A percentile compares a stretch with the other conserved stretches of the same genome.
phyloP scores from a whole-genome alignment of 208 protist genomes.

The Leishmania braziliensis region DNA sequence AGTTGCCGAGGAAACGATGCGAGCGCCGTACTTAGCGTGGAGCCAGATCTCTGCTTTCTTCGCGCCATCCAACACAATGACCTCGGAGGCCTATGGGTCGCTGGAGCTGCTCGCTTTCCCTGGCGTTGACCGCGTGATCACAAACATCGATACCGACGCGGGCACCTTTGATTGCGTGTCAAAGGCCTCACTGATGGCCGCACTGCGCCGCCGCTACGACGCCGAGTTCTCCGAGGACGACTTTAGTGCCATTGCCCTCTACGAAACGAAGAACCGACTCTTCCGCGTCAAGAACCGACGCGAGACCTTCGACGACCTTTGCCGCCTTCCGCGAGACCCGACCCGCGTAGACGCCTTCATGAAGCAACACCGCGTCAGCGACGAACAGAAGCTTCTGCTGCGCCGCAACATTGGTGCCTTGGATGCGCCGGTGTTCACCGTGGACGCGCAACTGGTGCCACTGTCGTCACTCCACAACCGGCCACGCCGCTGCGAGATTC shows the following conservation, averaged over 20 bases:
- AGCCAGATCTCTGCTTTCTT: conserved; percentile 85
- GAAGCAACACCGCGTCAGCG: conserved; percentile 23
- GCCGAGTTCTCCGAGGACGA: conserved; percentile 41
- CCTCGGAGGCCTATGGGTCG: conserved; percentile 79
- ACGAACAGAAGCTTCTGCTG: conserved; percentile 36
- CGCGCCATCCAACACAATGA: conserved; percentile 40
- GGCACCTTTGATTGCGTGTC: conserved; percentile 74
- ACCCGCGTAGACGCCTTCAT: conserved; percentile 33
- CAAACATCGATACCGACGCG: conserved; percentile 63
- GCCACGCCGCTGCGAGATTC: conserved; percentile 24
- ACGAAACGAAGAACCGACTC: conserved; percentile 36
- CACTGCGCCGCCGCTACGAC: conserved; percentile 33
- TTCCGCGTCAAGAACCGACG: conserved; percentile 37
- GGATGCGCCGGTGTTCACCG: conserved; percentile 57
- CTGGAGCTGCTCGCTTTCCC: conserved; percentile 87
- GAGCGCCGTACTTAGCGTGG: conserved; percentile 88
- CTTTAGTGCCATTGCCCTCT: conserved; percentile 41
- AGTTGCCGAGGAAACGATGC: conserved; percentile 56
- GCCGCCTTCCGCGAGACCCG: conserved; percentile 29
- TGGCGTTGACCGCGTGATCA: conserved; percentile 84
- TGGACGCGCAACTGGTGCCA: conserved; percentile 29
- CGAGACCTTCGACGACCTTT: conserved; percentile 41
- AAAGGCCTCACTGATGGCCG: conserved; percentile 51
- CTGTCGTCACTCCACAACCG: conserved; percentile 48
- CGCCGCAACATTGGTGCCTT: conserved; percentile 55